Evolutionary conservation across 2,329 filamentous ascomycete genomes (phyloP).

Genomic region (Fusarium goolgardi): DNA sequence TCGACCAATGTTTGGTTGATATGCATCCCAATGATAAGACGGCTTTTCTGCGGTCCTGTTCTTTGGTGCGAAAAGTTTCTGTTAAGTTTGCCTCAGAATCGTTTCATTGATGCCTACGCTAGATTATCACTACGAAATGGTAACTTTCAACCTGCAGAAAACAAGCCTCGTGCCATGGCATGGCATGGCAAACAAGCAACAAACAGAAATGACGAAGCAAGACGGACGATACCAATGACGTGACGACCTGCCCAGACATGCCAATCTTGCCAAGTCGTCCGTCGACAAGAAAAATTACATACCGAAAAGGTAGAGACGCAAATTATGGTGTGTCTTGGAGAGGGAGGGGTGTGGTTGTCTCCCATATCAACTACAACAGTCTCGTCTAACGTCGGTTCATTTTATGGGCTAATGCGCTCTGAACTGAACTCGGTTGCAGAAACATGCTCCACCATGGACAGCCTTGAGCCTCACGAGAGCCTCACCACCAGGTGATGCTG

Average conservation of each 20-base stretch:
- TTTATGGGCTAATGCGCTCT: slow-evolving; percentile 20
- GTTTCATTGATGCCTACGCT: slow-evolving; percentile 15
- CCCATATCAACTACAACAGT: slow-evolving; percentile 8
- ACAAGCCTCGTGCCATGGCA: slow-evolving; percentile 27
- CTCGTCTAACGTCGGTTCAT: slow-evolving; percentile 43
- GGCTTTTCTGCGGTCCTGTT: slow-evolving; percentile 18
- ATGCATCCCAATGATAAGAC: slow-evolving; percentile 10
- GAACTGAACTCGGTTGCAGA: slow-evolving; percentile 23
- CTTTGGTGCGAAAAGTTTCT: slow-evolving; percentile 10
- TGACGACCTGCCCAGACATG: slow-evolving; percentile 38
- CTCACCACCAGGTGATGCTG: slow-evolving; percentile 17
- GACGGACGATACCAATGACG: slow-evolving; percentile 34
- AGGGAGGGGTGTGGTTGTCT: slow-evolving; percentile 17
- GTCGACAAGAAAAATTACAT: slow-evolving; percentile 26
- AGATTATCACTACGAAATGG: slow-evolving; percentile 12
- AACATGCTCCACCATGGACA: slow-evolving; percentile 24
- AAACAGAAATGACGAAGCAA: slow-evolving; percentile 10
- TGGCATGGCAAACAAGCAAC: slow-evolving; percentile 18
- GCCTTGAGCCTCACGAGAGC: slow-evolving; percentile 35
- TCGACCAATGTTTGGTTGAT: too few species aligned
- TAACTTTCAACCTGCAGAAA: slow-evolving; percentile 22
- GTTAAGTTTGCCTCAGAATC: slow-evolving; percentile 10
- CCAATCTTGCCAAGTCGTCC: slow-evolving; percentile 32
- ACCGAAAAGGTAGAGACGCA: slow-evolving; percentile 17
- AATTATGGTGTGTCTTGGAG: slow-evolving; percentile 25